phyloP scores from a whole-genome alignment of 179 eudicot species.

The Camellia oleifera region DNA sequence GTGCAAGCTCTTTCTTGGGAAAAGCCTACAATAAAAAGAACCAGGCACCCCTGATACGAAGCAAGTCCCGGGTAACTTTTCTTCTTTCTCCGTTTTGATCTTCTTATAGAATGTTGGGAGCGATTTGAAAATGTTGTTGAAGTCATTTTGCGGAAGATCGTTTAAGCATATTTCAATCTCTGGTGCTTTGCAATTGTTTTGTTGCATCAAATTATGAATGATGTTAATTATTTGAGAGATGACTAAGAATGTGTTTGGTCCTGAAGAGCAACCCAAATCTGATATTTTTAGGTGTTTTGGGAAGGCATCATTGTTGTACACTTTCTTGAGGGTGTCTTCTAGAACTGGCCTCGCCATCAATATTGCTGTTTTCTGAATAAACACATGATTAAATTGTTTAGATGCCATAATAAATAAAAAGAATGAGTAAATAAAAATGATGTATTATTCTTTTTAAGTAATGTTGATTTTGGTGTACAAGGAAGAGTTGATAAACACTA shows the following conservation, averaged over 20 bases:
- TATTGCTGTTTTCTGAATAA: not conserved
- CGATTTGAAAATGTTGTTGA: slow-evolving; percentile 27
- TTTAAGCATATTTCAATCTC: slow-evolving; percentile 30
- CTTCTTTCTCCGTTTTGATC: slow-evolving; percentile 2
- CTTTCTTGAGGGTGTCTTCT: not conserved
- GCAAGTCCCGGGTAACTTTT: not conserved
- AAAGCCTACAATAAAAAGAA: slow-evolving; percentile 25
- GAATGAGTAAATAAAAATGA: not conserved
- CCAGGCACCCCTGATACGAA: slow-evolving; percentile 17
- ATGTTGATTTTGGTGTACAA: not conserved
- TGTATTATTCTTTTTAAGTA: not conserved
- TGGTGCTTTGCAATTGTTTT: not conserved
- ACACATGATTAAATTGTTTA: not conserved
- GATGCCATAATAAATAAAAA: not conserved
- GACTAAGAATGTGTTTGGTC: slow-evolving; percentile 23
- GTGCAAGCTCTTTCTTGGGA: slow-evolving; percentile 20
- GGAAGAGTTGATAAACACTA: too few relatives aligned
- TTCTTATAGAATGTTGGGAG: slow-evolving; percentile 15
- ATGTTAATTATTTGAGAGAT: slow-evolving; percentile 17
- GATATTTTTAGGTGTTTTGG: slow-evolving; percentile 10
- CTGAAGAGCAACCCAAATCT: slow-evolving; percentile 40
- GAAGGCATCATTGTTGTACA: not conserved
- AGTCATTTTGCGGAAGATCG: slow-evolving; percentile 36
- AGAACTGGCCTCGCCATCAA: not conserved
- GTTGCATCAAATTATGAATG: not conserved